A percentile compares a stretch with the other conserved stretches of the same genome.
phyloP scores from a whole-genome alignment of 1,284 basidiomycete species.

The Microbotryum violaceum region DNA sequence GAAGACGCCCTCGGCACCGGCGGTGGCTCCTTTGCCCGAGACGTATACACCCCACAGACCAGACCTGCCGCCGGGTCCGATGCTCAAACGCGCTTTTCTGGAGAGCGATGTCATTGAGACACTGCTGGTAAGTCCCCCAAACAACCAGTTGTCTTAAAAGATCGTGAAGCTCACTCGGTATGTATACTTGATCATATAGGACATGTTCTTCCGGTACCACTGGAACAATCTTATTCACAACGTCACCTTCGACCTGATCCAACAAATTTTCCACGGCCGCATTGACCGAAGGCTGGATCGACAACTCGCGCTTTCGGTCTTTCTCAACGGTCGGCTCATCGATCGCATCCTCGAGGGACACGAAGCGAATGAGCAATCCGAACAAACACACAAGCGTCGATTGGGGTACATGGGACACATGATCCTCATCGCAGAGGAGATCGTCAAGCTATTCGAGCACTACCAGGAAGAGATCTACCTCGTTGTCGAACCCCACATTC shows the following conservation, averaged over 20 bases:
- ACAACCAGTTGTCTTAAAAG: too few relatives aligned
- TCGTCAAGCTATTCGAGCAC: conserved; percentile 71
- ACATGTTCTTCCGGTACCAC: conserved; percentile 89
- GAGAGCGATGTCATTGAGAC: conserved; percentile 62
- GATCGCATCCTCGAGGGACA: conserved; percentile 77
- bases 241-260: conserved; percentile 91
- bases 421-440: conserved; percentile 84
- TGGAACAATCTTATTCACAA: conserved; percentile 99
- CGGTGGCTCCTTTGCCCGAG: too few relatives aligned
- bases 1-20: too few relatives aligned
- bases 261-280: conserved; percentile 86
- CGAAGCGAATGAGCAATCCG: conserved; percentile 62
- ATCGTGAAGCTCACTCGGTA: not conserved
- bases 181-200: conserved; percentile 45
- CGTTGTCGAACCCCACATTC: conserved; percentile 57
- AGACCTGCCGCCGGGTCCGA: conserved; percentile 53
- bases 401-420: conserved; percentile 97
- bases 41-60: too few relatives aligned
- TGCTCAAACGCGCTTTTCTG: conserved; percentile 66
- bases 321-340: conserved; percentile 69
- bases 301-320: conserved; percentile 69
- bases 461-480: conserved; percentile 73
- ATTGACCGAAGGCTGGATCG: conserved; percentile 69
- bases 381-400: conserved; percentile 67
- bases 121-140: conserved; percentile 56